Evolutionary conservation across 2,329 filamentous ascomycete genomes (phyloP), one percentile per base, ranked within the genome.

Genomic region (Parascedosporium putredinis): DNA sequence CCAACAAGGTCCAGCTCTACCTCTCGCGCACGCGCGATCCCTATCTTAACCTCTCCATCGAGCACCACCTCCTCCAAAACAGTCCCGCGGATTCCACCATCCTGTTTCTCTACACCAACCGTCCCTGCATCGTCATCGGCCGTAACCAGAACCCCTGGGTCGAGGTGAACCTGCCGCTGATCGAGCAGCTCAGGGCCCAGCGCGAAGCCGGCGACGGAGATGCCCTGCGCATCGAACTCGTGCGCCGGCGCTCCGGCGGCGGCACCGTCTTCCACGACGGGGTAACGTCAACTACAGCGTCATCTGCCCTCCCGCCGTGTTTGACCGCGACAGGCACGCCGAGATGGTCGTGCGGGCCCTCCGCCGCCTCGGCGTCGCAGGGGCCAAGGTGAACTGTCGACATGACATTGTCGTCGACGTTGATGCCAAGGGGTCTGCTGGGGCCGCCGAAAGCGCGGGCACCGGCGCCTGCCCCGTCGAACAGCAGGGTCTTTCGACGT

Each of bases 71-170:
- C 25, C 78, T 97, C 6, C 81, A 87, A 58, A 80, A 81, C 50
- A 83, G 84, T 0, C 78, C 83, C 2, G 72, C 80, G 5, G 78
- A 85, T 53, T 88, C 88, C 10, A 84, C 78, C 12, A 67, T 97
- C 47, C 78, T 97, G 2, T 86, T 97, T 51, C 77, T 96, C 47
- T 98, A 97, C 69, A 78, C 81, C 59, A 97, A 98, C 67, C 68
- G 79, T 33, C 89, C 91, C 1, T 89, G 87, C 63, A 77, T 98
- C 52, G 83, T 98, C 62, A 84, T 98, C 57, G 93, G 93, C 40
- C 83, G 93, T 53, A 98, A 98, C 64, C 93, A 98, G 70, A 98
- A 98, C 64, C 93, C 93, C 49, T 98, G 91, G 93, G 75, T 88
- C 7, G 93, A 98, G 69, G 82, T 88, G 54, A 87, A 95, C 62